Base-by-base conservation (phyloP, 441 rosid species). In the Gossypium gossypioides region DNA sequence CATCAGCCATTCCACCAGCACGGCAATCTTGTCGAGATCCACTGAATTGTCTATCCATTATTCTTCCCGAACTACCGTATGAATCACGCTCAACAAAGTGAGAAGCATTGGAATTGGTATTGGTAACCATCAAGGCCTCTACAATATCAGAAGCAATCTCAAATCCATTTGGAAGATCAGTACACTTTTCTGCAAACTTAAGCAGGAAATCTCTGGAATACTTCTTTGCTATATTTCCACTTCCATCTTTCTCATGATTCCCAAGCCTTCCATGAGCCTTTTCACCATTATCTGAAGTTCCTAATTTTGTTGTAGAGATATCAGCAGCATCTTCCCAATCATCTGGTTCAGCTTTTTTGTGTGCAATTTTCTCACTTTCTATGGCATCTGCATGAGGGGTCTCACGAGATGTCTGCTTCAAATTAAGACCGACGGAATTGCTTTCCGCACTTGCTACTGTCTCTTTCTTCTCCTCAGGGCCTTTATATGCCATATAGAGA, bases 321-420 rank as follows among this genome's bases (percentile, higher is more conserved):
- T 93, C 99, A 4, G 91, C 98, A 63, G 89, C 97, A 86, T 91
- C 97, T 82, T 96, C 98, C 98, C 98, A 96, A 81, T 96, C 94
- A 80, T 91, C 98, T 13, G 84, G 96, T 80, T 96, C 97, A 56
- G 80, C 74, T 78, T 91, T 92, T 73, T 75, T 77, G 46, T 76
- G 83, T 71, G 75, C 77, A 63, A 70, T 74, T 58, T 77, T 81
- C 64, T 83, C 84, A 22, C 77, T 77, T n/a, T 73, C 74, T 21
- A 50, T 74, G 63, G 81, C 75, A 69, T 76, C 83, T 60, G 67
- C 77, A 72, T 62, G 78, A 58, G 46, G 74, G 54, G 72, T 73
- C 73, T 79, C 86, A 66, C 69, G 72, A 69, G 78, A 73, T 62
- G 71, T 74, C 75, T 72, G 88, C 77, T 83, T 83, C 59, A 72